These are phyloP conservation scores for Silene coronaria DNA, from an alignment of 179 eudicot genomes.

Conservation along the genomic window DNA sequence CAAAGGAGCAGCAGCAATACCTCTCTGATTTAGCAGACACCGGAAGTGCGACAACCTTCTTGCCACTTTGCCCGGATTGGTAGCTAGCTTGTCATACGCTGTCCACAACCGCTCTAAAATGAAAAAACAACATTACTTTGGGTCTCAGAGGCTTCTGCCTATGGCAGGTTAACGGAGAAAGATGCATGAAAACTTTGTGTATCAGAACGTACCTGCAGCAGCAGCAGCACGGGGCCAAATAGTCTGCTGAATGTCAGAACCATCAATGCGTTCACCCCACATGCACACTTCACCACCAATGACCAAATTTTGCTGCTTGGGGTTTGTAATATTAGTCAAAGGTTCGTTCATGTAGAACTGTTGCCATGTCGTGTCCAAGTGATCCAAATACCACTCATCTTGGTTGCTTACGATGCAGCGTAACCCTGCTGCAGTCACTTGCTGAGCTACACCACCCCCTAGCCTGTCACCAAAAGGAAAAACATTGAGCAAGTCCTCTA, in stretches of 20 bases:
- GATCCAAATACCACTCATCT: slow-evolving; percentile 84
- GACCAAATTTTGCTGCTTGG: slow-evolving; percentile 50
- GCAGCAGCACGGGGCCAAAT: slow-evolving; percentile 99
- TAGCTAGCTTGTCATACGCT: slow-evolving; percentile 47
- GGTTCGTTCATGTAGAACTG: slow-evolving; percentile 70
- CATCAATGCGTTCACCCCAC: slow-evolving; percentile 83
- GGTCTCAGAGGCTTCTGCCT: no score
- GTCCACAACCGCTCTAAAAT: slow-evolving; percentile 80
- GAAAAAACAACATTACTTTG: background rate
- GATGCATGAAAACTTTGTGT: no score
- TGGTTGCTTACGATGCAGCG: slow-evolving; percentile 93
- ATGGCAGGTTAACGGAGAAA: no score
- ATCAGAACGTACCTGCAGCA: slow-evolving; percentile 63
- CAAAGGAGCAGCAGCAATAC: slow-evolving; percentile 83
- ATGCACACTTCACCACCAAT: slow-evolving; percentile 81
- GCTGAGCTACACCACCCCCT: slow-evolving; percentile 62
- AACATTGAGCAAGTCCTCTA: background rate
- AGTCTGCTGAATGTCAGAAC: slow-evolving; percentile 71
- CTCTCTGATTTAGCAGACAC: slow-evolving; percentile 81
- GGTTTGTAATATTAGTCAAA: slow-evolving; percentile 49
- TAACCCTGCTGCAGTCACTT: slow-evolving; percentile 66
- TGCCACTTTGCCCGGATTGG: slow-evolving; percentile 46
- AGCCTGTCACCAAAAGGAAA: slow-evolving; percentile 43
- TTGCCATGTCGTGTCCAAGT: slow-evolving; percentile 62
- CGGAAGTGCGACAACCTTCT: slow-evolving; percentile 63